Evolutionary conservation across 1,284 basidiomycete species (phyloP).

Genomic region (Sphagnurus paluster): DNA sequence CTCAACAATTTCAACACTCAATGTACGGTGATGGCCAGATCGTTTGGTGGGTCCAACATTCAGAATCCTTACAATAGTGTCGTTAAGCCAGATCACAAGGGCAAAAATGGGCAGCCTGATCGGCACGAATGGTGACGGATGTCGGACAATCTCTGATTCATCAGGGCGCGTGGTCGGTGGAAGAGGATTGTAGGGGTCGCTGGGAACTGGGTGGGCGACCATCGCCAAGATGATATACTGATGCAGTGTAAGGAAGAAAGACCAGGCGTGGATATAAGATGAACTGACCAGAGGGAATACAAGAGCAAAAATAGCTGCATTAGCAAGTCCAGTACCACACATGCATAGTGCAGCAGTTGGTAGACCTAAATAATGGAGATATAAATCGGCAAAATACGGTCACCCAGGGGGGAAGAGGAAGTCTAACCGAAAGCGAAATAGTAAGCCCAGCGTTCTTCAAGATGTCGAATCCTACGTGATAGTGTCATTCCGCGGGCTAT

Average conservation of each 20-base stretch:
- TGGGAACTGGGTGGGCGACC: constrained; percentile 64
- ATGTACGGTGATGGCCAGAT: constrained; percentile 21
- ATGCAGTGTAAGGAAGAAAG: constrained; percentile 7
- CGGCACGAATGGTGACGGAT: constrained; percentile 74
- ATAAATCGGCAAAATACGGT: constrained; percentile 5
- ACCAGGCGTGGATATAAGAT: neutral
- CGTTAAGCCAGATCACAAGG: constrained; percentile 73
- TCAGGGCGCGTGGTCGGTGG: constrained; percentile 28
- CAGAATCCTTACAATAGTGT: constrained; percentile 61
- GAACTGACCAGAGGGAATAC: constrained; percentile 66
- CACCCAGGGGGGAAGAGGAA: constrained; percentile 5
- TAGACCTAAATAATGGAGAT: constrained; percentile 40
- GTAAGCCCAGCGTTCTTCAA: constrained; percentile 87
- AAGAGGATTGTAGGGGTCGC: constrained; percentile 69
- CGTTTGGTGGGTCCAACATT: constrained; percentile 43
- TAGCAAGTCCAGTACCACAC: constrained; percentile 71
- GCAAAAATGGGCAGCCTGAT: constrained; percentile 77
- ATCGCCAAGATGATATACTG: constrained; percentile 81
- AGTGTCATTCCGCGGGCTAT: constrained; percentile 70
- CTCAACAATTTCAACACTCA: constrained; percentile 53
- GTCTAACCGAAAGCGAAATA: constrained; percentile 75
- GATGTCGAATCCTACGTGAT: constrained; percentile 63
- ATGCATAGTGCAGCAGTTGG: constrained; percentile 69
- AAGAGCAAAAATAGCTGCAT: constrained; percentile 75
- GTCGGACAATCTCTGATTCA: constrained; percentile 43